Percentiles rank a stretch among this genome's conserved stretches.
phyloP scores from a whole-genome alignment of 139 green algal species.

The Chlorella sorokiniana region DNA sequence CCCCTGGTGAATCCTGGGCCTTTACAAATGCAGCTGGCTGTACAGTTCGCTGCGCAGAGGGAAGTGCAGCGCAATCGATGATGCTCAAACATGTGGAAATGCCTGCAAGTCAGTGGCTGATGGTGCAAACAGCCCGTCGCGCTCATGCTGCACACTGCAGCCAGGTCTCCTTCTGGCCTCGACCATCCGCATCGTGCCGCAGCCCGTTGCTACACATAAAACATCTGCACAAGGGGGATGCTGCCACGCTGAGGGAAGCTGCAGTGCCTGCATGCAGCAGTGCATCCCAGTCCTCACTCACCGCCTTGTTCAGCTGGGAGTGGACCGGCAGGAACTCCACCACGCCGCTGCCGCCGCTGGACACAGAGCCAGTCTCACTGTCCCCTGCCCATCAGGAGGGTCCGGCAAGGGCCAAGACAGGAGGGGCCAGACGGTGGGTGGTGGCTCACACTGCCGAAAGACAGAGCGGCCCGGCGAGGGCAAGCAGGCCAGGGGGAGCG shows the following conservation, averaged over 20 bases:
- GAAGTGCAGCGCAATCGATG: too few species aligned
- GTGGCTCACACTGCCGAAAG: not conserved
- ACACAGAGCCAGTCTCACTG: slow-evolving; percentile 31
- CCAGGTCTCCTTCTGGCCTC: too few species aligned
- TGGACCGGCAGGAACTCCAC: slow-evolving; percentile 50
- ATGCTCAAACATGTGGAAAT: too few species aligned
- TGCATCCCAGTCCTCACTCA: not conserved
- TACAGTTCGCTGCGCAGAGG: too few species aligned
- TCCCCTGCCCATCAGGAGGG: not conserved
- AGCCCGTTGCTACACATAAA: too few species aligned
- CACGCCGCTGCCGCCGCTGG: not conserved
- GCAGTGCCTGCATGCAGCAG: too few species aligned
- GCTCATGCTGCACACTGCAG: too few species aligned
- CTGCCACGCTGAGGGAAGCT: not conserved
- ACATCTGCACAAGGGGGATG: not conserved
- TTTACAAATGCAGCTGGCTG: too few species aligned
- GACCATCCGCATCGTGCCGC: too few species aligned
- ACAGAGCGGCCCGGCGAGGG: not conserved
- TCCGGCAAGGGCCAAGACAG: not conserved
- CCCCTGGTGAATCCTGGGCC: too few species aligned
- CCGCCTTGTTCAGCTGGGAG: slow-evolving; percentile 27
- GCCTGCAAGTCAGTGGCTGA: too few species aligned
- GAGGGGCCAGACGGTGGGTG: not conserved
- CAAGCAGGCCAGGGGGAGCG: not conserved
- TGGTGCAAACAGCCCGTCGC: too few species aligned